These are phyloP conservation scores for Dacryopinax spathularia DNA, from an alignment of 768 basidiomycete genomes.

Conservation along the genomic window DNA sequence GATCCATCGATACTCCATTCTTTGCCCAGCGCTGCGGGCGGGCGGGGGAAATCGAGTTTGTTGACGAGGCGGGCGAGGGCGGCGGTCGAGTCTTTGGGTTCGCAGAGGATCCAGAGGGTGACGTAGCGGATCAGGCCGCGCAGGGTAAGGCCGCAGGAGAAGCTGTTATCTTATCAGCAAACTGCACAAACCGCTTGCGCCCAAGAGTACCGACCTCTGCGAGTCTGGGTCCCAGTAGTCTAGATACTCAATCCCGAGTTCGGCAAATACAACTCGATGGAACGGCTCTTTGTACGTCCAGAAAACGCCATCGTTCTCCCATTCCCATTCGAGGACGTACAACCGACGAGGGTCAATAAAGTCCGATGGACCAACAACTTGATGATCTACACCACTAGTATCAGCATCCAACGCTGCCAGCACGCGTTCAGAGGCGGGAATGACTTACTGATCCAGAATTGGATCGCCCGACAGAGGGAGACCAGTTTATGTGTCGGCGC, in stretches of 20 bases:
- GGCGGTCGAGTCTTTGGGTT: not conserved
- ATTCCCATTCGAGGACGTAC: not conserved
- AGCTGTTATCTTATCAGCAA: not conserved
- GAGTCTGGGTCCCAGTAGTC: not conserved
- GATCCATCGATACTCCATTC: not conserved
- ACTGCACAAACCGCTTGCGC: not conserved
- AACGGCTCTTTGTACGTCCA: not conserved
- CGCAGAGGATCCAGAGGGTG: not conserved
- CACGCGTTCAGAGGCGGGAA: not conserved
- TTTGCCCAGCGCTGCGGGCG: not conserved
- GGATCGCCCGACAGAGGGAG: not conserved
- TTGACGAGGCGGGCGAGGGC: not conserved
- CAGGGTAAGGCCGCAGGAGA: not conserved
- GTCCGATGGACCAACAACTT: not conserved
- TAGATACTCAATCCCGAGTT: not conserved
- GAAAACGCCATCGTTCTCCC: not conserved
- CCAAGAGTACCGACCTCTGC: not conserved
- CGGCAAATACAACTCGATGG: not conserved
- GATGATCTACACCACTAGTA: not conserved
- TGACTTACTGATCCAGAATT: not conserved
- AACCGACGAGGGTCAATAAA: not conserved
- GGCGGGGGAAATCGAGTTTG: not conserved
- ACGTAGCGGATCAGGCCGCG: not conserved
- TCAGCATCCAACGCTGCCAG: too few species aligned
- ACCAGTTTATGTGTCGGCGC: not conserved